Percentiles rank a stretch among this genome's conserved stretches.
Conservation (phyloP, 129 eudicot genomes). For the Sambucus nigra region DNA sequence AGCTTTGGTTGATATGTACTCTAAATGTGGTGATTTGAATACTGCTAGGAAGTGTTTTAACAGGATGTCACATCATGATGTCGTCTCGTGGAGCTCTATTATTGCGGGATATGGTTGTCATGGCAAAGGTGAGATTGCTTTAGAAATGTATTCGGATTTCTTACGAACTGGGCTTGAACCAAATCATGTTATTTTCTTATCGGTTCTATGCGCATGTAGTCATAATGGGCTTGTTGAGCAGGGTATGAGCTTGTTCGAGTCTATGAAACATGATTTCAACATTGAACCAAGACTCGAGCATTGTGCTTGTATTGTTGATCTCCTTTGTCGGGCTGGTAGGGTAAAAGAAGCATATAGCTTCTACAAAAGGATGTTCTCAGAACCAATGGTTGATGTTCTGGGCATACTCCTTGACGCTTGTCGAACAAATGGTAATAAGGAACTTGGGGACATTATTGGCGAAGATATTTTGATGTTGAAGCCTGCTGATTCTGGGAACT, state of each 20-base stretch:
- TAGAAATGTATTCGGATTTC: slow-evolving; percentile 44
- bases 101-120: slow-evolving; percentile 90
- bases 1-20: slow-evolving; percentile 87
- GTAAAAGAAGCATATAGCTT: slow-evolving; percentile 58
- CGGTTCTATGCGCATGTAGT: slow-evolving; percentile 68
- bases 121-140: slow-evolving; percentile 75
- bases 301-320: slow-evolving; percentile 81
- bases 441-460: slow-evolving; percentile 43
- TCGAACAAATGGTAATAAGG: slow-evolving; percentile 33
- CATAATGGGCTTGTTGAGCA: slow-evolving; percentile 73
- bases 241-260: slow-evolving; percentile 53
- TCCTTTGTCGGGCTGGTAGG: slow-evolving; percentile 78
- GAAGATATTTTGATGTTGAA: slow-evolving; percentile 39
- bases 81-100: slow-evolving; percentile 74
- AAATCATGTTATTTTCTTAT: slow-evolving; percentile 51
- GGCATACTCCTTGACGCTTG: slow-evolving; percentile 92
- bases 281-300: slow-evolving; percentile 74
- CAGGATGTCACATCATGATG: slow-evolving; percentile 56
- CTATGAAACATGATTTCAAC: slow-evolving; percentile 42
- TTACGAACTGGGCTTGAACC: slow-evolving; percentile 46
- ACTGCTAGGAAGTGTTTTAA: slow-evolving; percentile 67
- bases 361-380: slow-evolving; percentile 39
- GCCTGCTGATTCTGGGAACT: slow-evolving; percentile 61
- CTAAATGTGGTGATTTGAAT: slow-evolving; percentile 70
- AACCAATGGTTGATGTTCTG: slow-evolving; percentile 58